These are phyloP conservation scores for Colletotrichum sp. DNA, from an alignment of 2,329 filamentous ascomycete genomes.

Conservation along the genomic window DNA sequence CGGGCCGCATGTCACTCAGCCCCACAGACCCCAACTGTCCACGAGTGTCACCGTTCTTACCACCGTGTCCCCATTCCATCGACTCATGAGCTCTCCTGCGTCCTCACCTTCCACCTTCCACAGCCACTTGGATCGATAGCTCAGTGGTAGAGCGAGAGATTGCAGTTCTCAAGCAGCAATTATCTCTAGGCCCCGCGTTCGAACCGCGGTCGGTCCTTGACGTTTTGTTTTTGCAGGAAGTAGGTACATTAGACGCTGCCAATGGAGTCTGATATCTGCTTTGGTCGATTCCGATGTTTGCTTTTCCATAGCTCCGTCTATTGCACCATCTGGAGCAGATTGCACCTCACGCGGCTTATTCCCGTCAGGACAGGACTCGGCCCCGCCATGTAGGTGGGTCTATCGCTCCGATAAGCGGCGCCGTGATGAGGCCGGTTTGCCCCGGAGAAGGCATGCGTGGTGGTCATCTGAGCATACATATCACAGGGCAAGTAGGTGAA, in stretches of 20 bases:
- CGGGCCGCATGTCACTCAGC: background rate
- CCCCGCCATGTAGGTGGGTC: background rate
- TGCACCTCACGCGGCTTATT: background rate
- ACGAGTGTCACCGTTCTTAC: background rate
- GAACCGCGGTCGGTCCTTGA: conserved; percentile 20
- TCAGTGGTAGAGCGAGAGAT: conserved; percentile 23
- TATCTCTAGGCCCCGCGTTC: conserved; percentile 22
- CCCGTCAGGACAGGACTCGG: background rate
- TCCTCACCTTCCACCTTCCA: fast-evolving
- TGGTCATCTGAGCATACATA: background rate
- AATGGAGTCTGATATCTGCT: background rate
- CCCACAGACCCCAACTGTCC: background rate
- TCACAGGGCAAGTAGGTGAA: background rate
- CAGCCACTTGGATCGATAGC: conserved; percentile 17
- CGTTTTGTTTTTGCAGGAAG: background rate
- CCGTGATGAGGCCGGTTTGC: conserved; percentile 4
- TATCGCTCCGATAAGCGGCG: background rate
- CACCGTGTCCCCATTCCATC: background rate
- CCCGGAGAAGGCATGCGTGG: background rate
- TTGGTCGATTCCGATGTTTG: too few species aligned
- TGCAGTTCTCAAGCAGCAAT: background rate
- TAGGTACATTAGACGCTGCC: background rate
- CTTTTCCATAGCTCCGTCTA: background rate
- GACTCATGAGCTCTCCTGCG: background rate
- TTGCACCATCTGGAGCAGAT: background rate